Percentiles rank a stretch among this genome's conserved stretches.
phyloP scores from a whole-genome alignment of 2,329 filamentous ascomycete species.

The Periconia macrospinosa region DNA sequence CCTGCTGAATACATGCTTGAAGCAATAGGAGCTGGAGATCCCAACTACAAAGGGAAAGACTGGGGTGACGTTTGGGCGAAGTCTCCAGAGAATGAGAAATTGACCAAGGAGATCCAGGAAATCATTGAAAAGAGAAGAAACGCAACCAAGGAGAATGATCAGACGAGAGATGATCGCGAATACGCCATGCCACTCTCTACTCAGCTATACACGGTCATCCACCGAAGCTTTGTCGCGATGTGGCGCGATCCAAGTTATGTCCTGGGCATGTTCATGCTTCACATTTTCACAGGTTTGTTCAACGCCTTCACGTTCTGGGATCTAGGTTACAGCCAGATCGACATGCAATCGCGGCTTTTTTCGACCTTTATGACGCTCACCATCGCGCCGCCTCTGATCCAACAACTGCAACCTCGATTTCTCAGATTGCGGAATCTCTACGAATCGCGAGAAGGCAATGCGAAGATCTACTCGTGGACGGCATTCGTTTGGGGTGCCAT shows the following conservation, averaged over 20 bases:
- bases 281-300: constrained; percentile 55
- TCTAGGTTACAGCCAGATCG: constrained; percentile 44
- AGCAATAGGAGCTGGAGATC: constrained; percentile 47
- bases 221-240: constrained; percentile 59
- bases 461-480: constrained; percentile 78
- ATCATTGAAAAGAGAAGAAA: constrained; percentile 40
- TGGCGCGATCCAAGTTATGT: constrained; percentile 70
- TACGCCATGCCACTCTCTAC: constrained; percentile 49
- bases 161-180: constrained; percentile 46
- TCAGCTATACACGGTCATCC: constrained; percentile 46
- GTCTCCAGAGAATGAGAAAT: constrained; percentile 42
- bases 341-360: constrained; percentile 66
- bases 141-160: constrained; percentile 30
- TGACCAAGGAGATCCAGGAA: constrained; percentile 45
- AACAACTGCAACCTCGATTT: constrained; percentile 76
- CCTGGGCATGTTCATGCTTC: constrained; percentile 62
- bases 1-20: constrained; percentile 59
- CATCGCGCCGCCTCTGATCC: constrained; percentile 73
- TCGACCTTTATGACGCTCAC: constrained; percentile 76
- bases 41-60: constrained; percentile 48
- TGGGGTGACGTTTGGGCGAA: constrained; percentile 51
- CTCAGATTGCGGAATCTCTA: constrained; percentile 68
- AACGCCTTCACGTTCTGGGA: constrained; percentile 55
- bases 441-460: constrained; percentile 70
- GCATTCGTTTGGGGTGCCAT: constrained; percentile 69